Conservation (phyloP, 768 basidiomycete species). For the Pleurotus sapidus region DNA sequence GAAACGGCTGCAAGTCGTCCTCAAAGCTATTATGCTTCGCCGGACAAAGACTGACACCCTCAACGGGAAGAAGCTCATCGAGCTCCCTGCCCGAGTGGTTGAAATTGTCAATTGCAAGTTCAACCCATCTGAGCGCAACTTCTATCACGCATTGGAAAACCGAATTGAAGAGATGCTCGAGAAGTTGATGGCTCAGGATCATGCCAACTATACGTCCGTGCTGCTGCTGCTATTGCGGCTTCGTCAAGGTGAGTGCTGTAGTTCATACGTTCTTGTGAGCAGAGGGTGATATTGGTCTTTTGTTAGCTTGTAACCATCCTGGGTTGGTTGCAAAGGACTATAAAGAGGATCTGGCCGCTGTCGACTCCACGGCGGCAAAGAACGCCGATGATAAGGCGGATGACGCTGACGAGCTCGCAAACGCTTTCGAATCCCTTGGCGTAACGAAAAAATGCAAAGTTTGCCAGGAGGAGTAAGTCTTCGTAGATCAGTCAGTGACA, state of each 20-base stretch:
- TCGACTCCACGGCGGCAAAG: conserved; percentile 60
- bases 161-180: conserved; percentile 68
- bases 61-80: conserved; percentile 80
- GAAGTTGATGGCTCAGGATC: conserved; percentile 53
- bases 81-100: conserved; percentile 74
- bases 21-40: conserved; percentile 87
- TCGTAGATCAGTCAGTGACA: not conserved
- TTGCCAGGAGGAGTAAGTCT: conserved; percentile 66
- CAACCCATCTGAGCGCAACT: conserved; percentile 69
- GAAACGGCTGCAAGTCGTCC: conserved; percentile 81
- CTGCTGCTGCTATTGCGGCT: conserved; percentile 75
- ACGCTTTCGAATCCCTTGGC: conserved; percentile 66
- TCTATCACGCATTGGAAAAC: conserved; percentile 71
- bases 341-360: conserved; percentile 68
- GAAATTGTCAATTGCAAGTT: conserved; percentile 76
- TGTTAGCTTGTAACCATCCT: conserved; percentile 86
- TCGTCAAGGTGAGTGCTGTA: conserved; percentile 69
- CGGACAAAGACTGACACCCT: conserved; percentile 71
- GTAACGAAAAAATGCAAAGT: conserved; percentile 76
- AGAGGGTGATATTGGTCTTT: not conserved
- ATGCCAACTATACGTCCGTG: conserved; percentile 63
- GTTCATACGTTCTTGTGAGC: not conserved
- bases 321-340: conserved; percentile 77
- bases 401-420: conserved; percentile 73
- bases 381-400: conserved; percentile 50